Base-by-base conservation (phyloP, 257 asterid species). In the Solanum ahanhuiri region DNA sequence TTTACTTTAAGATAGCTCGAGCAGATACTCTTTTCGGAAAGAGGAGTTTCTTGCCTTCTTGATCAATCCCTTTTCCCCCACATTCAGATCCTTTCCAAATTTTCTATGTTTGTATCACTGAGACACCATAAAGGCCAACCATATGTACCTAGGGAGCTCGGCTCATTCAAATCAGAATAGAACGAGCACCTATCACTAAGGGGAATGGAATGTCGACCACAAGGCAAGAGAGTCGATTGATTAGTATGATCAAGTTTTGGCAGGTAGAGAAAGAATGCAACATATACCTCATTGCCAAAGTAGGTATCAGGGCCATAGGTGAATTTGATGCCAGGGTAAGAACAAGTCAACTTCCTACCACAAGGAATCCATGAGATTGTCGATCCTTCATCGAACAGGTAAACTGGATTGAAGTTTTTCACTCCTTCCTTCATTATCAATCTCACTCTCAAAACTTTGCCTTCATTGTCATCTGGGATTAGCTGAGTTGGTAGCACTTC, bases 241-340 rank as follows among this genome's bases (percentile, higher is more conserved):
- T 43, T 43, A 79, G 25, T 79, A 79, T 28, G 34, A 45, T 45
- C 8, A 45, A 79, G 84, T 15, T 28, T 79, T 28, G 64, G 23
- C 64, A 39, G 82, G 54, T 73, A n/a, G 57, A 22, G 30, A 82
- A 23, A 30, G 43, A 33, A 66, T 39, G 33, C 39, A 76, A 0
- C 35, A 15, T 43, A 10, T 92, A 96, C 98, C 99, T 97, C 99
- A 25, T 95, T 84, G 90, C 90, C 99, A 15, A 35, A 97, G 92
- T 94, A 97, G 54, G 94, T 63, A 25, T 97, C 98, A 35, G 99
- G 99, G 39, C 98, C 97, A 45, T 97, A 97, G 84, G 93, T 20
- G 89, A 94, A 95, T 39, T 94, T 95, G 98, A 97, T 97, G 86
- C 99, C 99, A 67, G 99, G 99, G 89, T 97, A 97, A 23, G 99